Conservation (phyloP, 257 asterid species). For the Nicotiana otophora region DNA sequence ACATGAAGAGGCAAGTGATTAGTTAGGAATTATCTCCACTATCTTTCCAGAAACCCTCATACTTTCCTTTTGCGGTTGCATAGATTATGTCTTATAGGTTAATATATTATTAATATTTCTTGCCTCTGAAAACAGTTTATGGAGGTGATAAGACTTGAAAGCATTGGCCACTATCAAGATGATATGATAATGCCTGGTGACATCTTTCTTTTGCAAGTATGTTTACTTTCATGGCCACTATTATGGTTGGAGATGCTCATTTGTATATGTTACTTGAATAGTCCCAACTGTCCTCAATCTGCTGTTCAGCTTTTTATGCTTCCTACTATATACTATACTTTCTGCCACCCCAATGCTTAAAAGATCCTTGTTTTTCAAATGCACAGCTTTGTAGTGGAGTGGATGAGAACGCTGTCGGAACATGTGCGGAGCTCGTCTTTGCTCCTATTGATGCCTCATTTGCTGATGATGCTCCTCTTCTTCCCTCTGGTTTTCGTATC, state of each 20-base stretch:
- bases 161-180: conserved; percentile 61
- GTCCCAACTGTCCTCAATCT: neutral
- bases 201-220: conserved; percentile 88
- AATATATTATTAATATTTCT: neutral
- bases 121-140: conserved; percentile 49
- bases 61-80: neutral
- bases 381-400: conserved; percentile 87
- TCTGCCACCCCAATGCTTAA: neutral
- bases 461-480: conserved; percentile 95
- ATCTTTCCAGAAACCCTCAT: neutral
- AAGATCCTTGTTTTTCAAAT: conserved; percentile 5
- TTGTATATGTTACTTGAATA: neutral
- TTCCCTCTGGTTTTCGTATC: conserved; percentile 96
- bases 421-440: conserved; percentile 80
- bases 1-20: conserved; percentile 76
- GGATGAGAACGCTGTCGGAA: conserved; percentile 76
- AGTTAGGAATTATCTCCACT: neutral
- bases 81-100: neutral
- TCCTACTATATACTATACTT: neutral
- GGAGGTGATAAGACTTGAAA: conserved; percentile 98
- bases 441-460: conserved; percentile 97
- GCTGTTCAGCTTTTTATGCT: neutral
- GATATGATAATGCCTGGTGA: conserved; percentile 78
- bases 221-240: no score
- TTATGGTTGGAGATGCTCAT: neutral